phyloP scores from a whole-genome alignment of 345 rosid genomes.

The Hibiscus mutabilis region DNA sequence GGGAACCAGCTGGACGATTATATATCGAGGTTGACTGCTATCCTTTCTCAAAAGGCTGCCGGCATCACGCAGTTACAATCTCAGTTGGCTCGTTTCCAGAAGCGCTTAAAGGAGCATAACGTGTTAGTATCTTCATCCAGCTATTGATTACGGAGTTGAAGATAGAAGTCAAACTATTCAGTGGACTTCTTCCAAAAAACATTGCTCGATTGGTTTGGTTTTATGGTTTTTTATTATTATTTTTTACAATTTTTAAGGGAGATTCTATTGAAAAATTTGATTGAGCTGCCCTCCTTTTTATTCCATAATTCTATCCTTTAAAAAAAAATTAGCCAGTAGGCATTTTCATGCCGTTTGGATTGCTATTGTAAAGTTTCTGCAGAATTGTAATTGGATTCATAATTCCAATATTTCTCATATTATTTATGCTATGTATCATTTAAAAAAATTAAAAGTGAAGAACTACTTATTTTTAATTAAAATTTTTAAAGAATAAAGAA shows the following conservation, averaged over 20 bases:
- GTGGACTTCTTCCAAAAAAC: neutral
- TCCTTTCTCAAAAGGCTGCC: slow-evolving; percentile 84
- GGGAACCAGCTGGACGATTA: slow-evolving; percentile 92
- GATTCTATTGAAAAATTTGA: neutral
- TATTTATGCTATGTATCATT: no score
- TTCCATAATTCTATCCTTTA: neutral
- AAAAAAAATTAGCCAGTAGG: no score
- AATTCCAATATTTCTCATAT: neutral
- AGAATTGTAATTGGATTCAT: neutral
- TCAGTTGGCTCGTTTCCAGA: slow-evolving; percentile 77
- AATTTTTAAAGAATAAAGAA: no score
- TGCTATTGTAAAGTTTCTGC: neutral
- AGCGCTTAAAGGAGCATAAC: slow-evolving; percentile 82
- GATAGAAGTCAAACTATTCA: neutral
- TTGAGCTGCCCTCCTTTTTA: neutral
- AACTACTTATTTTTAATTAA: no score
- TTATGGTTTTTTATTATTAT: neutral
- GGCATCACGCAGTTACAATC: slow-evolving; percentile 76
- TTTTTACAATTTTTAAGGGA: slow-evolving; percentile 3
- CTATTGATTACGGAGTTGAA: slow-evolving; percentile 15
- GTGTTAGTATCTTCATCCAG: slow-evolving; percentile 74
- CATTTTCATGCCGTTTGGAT: neutral
- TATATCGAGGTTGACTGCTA: slow-evolving; percentile 57
- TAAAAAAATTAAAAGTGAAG: no score
- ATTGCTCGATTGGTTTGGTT: neutral